Conservation (phyloP, 2,329 filamentous ascomycete genomes). For the Botrytis fragariae region DNA sequence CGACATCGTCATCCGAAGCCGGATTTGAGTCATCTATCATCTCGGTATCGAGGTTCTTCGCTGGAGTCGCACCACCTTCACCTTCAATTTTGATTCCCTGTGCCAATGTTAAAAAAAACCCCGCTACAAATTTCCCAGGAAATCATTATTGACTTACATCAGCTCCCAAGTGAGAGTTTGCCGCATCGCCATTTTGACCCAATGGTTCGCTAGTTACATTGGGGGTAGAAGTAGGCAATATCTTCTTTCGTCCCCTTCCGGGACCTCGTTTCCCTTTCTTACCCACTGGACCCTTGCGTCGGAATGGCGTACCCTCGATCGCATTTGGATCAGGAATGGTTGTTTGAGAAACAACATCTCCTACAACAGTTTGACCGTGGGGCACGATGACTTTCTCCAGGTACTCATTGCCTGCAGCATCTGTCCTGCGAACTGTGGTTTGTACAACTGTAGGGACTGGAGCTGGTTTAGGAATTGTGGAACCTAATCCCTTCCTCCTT, state of each 20-base stretch:
- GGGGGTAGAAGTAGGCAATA: slow-evolving; percentile 26
- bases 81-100: slow-evolving; percentile 33
- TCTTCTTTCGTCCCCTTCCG: slow-evolving; percentile 72
- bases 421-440: slow-evolving; percentile 74
- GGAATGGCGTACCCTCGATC: slow-evolving; percentile 49
- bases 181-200: slow-evolving; percentile 16
- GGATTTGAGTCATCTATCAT: slow-evolving; percentile 37
- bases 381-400: slow-evolving; percentile 80
- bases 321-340: slow-evolving; percentile 60
- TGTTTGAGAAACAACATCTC: slow-evolving; percentile 69
- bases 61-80: slow-evolving; percentile 21
- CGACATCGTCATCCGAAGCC: slow-evolving; percentile 36
- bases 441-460: slow-evolving; percentile 63
- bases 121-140: neutral
- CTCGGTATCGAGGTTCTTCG: slow-evolving; percentile 36
- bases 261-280: slow-evolving; percentile 78
- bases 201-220: slow-evolving; percentile 28
- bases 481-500: slow-evolving; percentile 60
- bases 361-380: slow-evolving; percentile 76
- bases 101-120: slow-evolving; percentile 18
- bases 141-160: slow-evolving; percentile 29
- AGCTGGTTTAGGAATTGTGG: slow-evolving; percentile 50
- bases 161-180: slow-evolving; percentile 20
- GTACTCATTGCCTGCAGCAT: slow-evolving; percentile 76
- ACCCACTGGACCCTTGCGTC: slow-evolving; percentile 55